Evolutionary conservation across 108 stramenopile genomes (phyloP).

Genomic region (Seminavis robusta): DNA sequence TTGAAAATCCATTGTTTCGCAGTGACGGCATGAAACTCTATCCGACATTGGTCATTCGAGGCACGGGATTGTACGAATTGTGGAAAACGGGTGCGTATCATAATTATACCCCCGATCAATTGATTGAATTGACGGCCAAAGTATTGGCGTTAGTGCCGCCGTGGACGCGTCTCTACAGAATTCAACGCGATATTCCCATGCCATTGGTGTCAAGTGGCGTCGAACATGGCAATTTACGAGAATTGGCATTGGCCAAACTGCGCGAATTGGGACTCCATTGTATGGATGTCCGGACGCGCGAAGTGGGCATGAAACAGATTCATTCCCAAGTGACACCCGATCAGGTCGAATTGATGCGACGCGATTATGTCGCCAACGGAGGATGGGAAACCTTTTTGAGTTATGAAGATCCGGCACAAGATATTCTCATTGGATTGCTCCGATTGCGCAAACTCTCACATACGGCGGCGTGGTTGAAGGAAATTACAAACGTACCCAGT

Average conservation of each 20-base stretch:
- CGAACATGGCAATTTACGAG: constrained; percentile 93
- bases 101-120: constrained; percentile 93
- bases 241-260: constrained; percentile 83
- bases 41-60: constrained; percentile 94
- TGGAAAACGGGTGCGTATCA: constrained; percentile 93
- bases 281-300: constrained; percentile 91
- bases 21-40: constrained; percentile 95
- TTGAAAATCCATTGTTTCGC: constrained; percentile 91
- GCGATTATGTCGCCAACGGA: constrained; percentile 92
- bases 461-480: constrained; percentile 62
- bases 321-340: constrained; percentile 87
- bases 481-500: constrained; percentile 58
- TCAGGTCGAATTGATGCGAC: constrained; percentile 89
- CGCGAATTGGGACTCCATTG: constrained; percentile 87
- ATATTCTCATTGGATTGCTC: constrained; percentile 69
- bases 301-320: constrained; percentile 95
- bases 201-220: constrained; percentile 92
- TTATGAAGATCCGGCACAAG: constrained; percentile 92
- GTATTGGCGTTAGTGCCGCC: constrained; percentile 91
- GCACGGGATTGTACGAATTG: constrained; percentile 94
- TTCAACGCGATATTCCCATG: constrained; percentile 98
- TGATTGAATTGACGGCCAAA: constrained; percentile 90
- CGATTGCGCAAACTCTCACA: constrained; percentile 51
- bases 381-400: constrained; percentile 95
- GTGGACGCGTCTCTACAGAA: constrained; percentile 94